These are phyloP conservation scores for Gynandropsis gynandra DNA, from an alignment of 345 rosid species.

Conservation along the genomic window DNA sequence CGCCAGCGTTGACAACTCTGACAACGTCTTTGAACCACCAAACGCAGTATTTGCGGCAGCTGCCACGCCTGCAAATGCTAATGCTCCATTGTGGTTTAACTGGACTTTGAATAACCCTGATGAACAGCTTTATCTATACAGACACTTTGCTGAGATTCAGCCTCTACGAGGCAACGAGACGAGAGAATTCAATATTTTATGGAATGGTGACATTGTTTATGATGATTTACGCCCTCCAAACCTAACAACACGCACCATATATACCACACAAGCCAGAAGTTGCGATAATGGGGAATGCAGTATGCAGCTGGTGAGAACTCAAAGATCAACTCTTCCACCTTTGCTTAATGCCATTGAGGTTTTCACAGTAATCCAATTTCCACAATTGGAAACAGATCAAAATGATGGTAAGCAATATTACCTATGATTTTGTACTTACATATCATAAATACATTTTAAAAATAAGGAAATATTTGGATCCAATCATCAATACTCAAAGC, in stretches of 20 bases:
- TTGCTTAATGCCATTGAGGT: slow-evolving; percentile 21
- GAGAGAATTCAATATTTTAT: slow-evolving; percentile 15
- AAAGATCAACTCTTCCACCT: slow-evolving; percentile 27
- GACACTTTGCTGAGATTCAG: slow-evolving; percentile 23
- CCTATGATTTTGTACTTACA: no score
- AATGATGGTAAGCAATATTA: slow-evolving; percentile 19
- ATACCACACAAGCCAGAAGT: no score
- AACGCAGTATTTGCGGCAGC: slow-evolving; percentile 8
- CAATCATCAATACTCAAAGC: neutral
- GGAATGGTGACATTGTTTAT: neutral
- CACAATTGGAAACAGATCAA: slow-evolving; percentile 19
- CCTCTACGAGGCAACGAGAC: slow-evolving; percentile 7
- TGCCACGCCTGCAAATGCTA: slow-evolving; percentile 18
- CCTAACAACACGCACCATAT: accelerated
- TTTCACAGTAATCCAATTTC: slow-evolving; percentile 18
- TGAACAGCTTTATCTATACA: neutral
- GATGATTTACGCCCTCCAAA: neutral
- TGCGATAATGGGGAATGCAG: slow-evolving; percentile 6
- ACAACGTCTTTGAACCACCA: neutral
- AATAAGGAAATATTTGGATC: no score
- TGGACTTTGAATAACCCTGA: neutral
- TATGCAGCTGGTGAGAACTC: slow-evolving; percentile 20
- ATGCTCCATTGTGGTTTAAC: neutral
- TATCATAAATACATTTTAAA: no score
- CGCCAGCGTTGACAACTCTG: neutral